Conservation (phyloP, 257 asterid species). For the Ehretia macrophylla region DNA sequence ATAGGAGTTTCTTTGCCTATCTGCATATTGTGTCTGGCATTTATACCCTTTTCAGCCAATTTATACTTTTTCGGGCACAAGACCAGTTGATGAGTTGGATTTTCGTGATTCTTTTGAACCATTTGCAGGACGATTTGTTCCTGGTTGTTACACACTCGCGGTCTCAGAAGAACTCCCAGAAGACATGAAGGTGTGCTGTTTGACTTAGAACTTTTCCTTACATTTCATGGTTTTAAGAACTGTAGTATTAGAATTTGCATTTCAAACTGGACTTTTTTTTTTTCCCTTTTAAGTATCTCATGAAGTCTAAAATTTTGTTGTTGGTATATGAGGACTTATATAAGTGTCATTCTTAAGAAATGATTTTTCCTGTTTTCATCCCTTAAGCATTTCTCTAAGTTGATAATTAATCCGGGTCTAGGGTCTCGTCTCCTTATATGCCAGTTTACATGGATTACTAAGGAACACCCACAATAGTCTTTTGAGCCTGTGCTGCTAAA, state of each 20-base stretch:
- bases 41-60: no score
- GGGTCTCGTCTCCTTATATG: no score
- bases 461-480: no score
- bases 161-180: conserved; percentile 85
- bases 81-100: neutral
- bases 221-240: neutral
- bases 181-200: conserved; percentile 48
- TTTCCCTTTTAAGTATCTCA: neutral
- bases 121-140: conserved; percentile 66
- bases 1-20: no score
- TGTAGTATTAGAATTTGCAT: neutral
- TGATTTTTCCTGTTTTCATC: no score
- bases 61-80: no score
- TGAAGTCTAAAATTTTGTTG: neutral
- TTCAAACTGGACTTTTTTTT: neutral
- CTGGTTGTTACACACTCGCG: conserved; percentile 88
- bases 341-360: no score
- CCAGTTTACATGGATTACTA: no score
- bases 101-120: conserved; percentile 1
- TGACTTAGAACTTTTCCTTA: neutral
- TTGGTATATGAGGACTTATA: neutral
- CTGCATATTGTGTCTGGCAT: no score
- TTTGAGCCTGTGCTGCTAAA: no score
- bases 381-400: no score
- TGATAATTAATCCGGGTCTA: no score